These are phyloP conservation scores for Fusarium protoensiforme DNA, from an alignment of 2,329 filamentous ascomycete genomes.

Conservation along the genomic window DNA sequence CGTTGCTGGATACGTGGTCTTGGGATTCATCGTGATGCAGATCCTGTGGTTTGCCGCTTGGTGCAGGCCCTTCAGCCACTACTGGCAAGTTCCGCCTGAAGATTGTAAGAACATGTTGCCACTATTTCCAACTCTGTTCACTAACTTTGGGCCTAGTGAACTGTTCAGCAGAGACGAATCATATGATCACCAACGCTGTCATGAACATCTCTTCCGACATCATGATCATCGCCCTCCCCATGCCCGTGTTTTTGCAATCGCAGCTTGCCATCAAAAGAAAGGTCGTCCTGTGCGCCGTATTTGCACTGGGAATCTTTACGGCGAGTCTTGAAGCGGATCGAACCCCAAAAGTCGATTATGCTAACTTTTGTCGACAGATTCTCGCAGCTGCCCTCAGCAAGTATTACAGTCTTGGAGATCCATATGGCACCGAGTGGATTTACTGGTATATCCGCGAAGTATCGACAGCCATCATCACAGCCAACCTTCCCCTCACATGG, in stretches of 20 bases:
- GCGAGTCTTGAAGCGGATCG: conserved; percentile 35
- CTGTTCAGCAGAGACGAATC: conserved; percentile 65
- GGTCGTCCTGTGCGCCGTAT: conserved; percentile 58
- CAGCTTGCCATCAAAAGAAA: conserved; percentile 62
- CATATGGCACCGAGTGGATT: conserved; percentile 53
- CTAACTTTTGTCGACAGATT: conserved; percentile 19
- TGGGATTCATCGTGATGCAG: conserved; percentile 60
- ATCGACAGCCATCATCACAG: conserved; percentile 56
- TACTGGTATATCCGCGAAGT: conserved; percentile 60
- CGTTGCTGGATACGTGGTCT: conserved; percentile 56
- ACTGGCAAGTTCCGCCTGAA: conserved; percentile 59
- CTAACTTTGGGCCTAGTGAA: conserved; percentile 19
- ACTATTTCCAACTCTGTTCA: background rate
- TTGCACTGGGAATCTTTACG: conserved; percentile 58
- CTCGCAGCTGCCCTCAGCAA: conserved; percentile 48
- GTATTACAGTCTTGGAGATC: conserved; percentile 54
- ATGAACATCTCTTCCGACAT: conserved; percentile 70
- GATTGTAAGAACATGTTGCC: conserved; percentile 48
- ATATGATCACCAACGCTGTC: conserved; percentile 66
- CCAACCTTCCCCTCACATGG: conserved; percentile 58
- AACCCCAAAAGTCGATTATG: rapidly evolving
- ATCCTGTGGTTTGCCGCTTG: conserved; percentile 61
- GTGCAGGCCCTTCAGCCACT: conserved; percentile 64
- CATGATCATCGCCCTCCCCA: conserved; percentile 66
- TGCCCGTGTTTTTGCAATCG: conserved; percentile 62